These are phyloP conservation scores for Seminavis robusta DNA, from an alignment of 108 stramenopile genomes.

Conservation along the genomic window DNA sequence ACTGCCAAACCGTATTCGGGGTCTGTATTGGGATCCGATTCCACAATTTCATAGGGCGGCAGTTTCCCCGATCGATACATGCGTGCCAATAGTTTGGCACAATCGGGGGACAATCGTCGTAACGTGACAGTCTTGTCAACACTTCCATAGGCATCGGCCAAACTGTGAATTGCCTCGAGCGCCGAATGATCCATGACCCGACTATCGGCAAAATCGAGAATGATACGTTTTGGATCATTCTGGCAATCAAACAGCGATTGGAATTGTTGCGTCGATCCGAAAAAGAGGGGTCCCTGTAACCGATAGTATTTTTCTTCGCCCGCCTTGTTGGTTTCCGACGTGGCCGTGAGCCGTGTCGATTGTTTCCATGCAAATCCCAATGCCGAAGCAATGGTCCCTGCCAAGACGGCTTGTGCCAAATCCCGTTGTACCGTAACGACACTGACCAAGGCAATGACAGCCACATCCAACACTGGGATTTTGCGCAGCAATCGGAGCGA, in stretches of 20 bases:
- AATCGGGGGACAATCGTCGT: conserved; percentile 49
- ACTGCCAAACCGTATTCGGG: conserved; percentile 54
- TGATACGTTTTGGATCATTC: conserved; percentile 58
- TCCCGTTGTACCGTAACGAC: conserved; percentile 59
- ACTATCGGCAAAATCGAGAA: conserved; percentile 68
- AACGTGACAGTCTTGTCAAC: conserved; percentile 59
- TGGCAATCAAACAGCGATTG: conserved; percentile 45
- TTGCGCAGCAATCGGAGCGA: conserved; percentile 59
- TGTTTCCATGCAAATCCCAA: conserved; percentile 81
- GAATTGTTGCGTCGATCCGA: conserved; percentile 65
- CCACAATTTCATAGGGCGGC: conserved; percentile 51
- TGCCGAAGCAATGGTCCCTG: conserved; percentile 60
- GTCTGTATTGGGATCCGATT: conserved; percentile 27
- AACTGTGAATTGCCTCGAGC: conserved; percentile 57
- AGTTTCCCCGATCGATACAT: conserved; percentile 9
- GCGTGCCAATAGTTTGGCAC: conserved; percentile 34
- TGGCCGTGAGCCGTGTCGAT: conserved; percentile 41
- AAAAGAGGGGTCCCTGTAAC: conserved; percentile 80
- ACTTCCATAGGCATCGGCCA: conserved; percentile 56
- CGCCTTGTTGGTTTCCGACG: conserved; percentile 7
- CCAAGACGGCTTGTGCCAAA: conserved; percentile 67
- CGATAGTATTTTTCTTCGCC: conserved; percentile 41
- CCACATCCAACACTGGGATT: conserved; percentile 70
- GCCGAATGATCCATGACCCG: conserved; percentile 75
- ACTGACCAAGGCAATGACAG: conserved; percentile 64